phyloP scores from a whole-genome alignment of 2,329 filamentous ascomycete genomes.

The Ceratocystis papillata region DNA sequence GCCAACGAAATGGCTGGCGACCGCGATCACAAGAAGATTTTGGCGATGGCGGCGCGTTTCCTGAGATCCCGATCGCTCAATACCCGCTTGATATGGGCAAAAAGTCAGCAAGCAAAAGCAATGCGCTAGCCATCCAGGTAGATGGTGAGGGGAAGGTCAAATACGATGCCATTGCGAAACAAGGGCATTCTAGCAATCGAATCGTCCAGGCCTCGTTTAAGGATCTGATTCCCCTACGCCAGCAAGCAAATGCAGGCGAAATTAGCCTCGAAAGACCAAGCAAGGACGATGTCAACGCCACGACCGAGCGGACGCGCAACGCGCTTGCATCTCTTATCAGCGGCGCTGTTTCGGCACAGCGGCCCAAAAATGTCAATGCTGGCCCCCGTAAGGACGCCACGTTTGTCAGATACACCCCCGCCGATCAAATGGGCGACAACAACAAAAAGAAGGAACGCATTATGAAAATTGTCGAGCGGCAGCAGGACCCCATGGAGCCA shows the following conservation, averaged over 20 bases:
- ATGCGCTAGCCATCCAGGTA: conserved; percentile 85
- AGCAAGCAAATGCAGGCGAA: conserved; percentile 86
- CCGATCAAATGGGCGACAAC: conserved; percentile 88
- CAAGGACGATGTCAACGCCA: conserved; percentile 70
- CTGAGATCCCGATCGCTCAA: conserved; percentile 84
- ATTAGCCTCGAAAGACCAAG: conserved; percentile 76
- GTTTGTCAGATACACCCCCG: conserved; percentile 89
- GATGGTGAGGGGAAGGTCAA: conserved; percentile 87
- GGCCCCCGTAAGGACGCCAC: conserved; percentile 75
- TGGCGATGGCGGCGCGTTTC: conserved; percentile 91
- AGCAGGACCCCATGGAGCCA: conserved; percentile 90
- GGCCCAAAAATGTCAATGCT: conserved; percentile 86
- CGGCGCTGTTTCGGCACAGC: conserved; percentile 81
- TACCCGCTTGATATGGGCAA: conserved; percentile 93
- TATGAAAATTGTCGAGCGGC: conserved; percentile 94
- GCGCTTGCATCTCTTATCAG: conserved; percentile 72
- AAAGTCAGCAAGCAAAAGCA: conserved; percentile 61
- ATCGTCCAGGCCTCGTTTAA: conserved; percentile 95
- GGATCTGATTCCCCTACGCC: conserved; percentile 84
- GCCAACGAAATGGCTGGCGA: conserved; percentile 79
- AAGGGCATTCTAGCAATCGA: conserved; percentile 72
- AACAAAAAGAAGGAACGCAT: conserved; percentile 85
- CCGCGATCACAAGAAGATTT: conserved; percentile 83
- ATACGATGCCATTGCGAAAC: conserved; percentile 86
- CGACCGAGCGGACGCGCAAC: conserved; percentile 77